Percentiles rank a stretch among this genome's conserved stretches.
Evolutionary conservation across 352 stramenopile species (phyloP).

Genomic region (Globisporangium cystogenes): DNA sequence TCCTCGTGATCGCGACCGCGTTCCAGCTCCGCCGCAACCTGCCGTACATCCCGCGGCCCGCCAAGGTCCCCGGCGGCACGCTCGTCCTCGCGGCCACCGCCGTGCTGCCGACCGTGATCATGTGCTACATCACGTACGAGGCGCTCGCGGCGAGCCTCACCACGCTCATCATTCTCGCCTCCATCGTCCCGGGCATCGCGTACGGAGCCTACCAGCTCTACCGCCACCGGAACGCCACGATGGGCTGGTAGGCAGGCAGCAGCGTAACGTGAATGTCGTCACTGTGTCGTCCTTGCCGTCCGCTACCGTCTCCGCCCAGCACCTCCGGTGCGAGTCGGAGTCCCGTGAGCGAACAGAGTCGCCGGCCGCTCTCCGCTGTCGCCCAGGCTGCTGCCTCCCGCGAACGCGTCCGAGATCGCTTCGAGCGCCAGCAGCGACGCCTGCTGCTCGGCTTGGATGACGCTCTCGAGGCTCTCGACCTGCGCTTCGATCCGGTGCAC

Average conservation of each 20-base stretch:
- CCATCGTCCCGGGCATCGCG: constrained; percentile 32
- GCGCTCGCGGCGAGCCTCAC: constrained; percentile 25
- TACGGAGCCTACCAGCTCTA: constrained; percentile 11
- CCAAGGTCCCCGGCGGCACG: constrained; percentile 39
- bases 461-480: constrained; percentile 37
- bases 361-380: constrained; percentile 54
- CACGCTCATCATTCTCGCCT: constrained; percentile 21
- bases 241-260: constrained; percentile 10
- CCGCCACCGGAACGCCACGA: constrained; percentile 7
- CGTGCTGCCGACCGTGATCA: constrained; percentile 29
- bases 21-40: constrained; percentile 78
- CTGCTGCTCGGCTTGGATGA: constrained; percentile 70
- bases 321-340: constrained; percentile 6
- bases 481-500: constrained; percentile 48
- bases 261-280: too few species aligned
- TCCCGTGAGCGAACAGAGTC: constrained; percentile 50
- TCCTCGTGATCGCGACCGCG: constrained; percentile 89
- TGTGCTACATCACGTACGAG: constrained; percentile 48
- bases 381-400: background rate
- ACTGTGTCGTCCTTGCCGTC: too few species aligned
- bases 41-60: constrained; percentile 65
- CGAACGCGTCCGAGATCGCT: constrained; percentile 64
- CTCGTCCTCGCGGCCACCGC: constrained; percentile 26
- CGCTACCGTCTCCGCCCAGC: background rate
- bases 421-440: constrained; percentile 60